A percentile compares a stretch with the other conserved stretches of the same genome.
phyloP scores from a whole-genome alignment of 1,284 basidiomycete genomes.

The Polyporus tsugae region DNA sequence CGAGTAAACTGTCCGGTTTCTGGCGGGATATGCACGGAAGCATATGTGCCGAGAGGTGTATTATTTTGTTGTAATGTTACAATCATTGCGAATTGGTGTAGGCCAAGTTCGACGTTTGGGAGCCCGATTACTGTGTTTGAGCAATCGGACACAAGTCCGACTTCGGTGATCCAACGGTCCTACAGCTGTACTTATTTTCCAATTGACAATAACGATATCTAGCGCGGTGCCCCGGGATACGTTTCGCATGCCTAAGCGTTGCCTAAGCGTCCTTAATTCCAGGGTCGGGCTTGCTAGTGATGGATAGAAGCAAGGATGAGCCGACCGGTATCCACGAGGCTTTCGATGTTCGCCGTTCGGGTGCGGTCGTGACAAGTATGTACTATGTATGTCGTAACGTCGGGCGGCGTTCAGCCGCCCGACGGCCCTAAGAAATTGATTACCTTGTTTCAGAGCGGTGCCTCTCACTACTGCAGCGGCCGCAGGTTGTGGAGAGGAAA shows the following conservation, averaged over 20 bases:
- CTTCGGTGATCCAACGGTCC: neutral
- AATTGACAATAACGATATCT: neutral
- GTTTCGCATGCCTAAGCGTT: neutral
- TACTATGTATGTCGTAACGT: neutral
- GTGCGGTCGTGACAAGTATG: neutral
- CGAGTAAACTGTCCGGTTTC: slow-evolving; percentile 40
- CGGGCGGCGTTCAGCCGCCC: neutral
- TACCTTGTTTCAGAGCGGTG: neutral
- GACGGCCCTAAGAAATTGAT: neutral
- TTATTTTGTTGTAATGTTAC: slow-evolving; percentile 17
- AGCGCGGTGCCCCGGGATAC: neutral
- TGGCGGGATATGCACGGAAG: slow-evolving; percentile 20
- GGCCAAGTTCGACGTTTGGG: neutral
- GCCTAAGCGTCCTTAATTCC: no score
- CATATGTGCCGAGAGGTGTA: slow-evolving; percentile 32
- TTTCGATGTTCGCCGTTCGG: neutral
- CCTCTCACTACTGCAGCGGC: neutral
- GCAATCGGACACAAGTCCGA: neutral
- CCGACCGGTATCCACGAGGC: neutral
- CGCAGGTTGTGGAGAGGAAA: no score
- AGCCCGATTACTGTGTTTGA: neutral
- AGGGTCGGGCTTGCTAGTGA: neutral
- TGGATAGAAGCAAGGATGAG: neutral
- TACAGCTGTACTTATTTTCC: neutral
- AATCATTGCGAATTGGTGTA: neutral